These are phyloP conservation scores for Thymus quinquecostatus DNA, from an alignment of 257 asterid genomes.

Conservation along the genomic window DNA sequence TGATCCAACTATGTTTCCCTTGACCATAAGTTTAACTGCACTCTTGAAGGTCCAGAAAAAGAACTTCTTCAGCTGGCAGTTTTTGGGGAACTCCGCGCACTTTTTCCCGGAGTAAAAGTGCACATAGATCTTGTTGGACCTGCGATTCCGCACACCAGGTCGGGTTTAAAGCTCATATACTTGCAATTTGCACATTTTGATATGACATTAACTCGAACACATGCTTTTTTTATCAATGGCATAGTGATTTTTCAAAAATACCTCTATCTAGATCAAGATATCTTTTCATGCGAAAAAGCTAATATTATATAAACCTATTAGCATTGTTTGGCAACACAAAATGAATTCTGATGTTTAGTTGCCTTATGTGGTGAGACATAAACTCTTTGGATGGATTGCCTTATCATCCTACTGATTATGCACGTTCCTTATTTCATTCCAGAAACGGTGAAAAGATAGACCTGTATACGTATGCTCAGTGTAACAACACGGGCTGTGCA, in stretches of 20 bases:
- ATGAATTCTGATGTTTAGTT: background rate
- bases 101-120: constrained; percentile 69
- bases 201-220: constrained; percentile 1
- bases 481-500: constrained; percentile 56
- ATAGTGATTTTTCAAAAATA: background rate
- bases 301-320: no score
- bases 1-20: background rate
- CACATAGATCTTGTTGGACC: constrained; percentile 85
- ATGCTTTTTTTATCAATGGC: no score
- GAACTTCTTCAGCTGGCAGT: constrained; percentile 81
- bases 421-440: constrained; percentile 27
- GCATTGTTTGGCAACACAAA: constrained; percentile 4
- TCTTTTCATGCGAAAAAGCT: constrained; percentile 1
- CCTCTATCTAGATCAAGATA: background rate
- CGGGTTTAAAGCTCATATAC: constrained; percentile 22
- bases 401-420: constrained; percentile 4
- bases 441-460: constrained; percentile 76
- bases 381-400: background rate
- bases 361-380: background rate
- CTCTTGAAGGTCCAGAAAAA: constrained; percentile 77
- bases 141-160: constrained; percentile 73
- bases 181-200: constrained; percentile 19
- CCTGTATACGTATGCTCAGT: constrained; percentile 57
- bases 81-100: constrained; percentile 77
- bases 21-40: constrained; percentile 19